Percentiles rank a stretch among this genome's conserved stretches.
Conservation (phyloP, 352 stramenopile genomes). For the Pythium rhizo-oryzae region DNA sequence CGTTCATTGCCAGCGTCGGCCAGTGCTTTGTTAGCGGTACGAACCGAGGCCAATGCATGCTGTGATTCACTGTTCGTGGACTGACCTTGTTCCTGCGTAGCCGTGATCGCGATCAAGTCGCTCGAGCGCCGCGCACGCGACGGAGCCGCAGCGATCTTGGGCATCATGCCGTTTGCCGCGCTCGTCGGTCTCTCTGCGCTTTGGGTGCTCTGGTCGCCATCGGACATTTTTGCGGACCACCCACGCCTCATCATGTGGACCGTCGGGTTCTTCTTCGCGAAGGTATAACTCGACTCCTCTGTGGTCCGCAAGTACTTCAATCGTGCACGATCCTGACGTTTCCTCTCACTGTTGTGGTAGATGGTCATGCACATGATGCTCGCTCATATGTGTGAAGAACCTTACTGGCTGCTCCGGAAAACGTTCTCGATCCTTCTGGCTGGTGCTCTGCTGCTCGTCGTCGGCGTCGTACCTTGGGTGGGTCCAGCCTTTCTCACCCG, state of each 20-base stretch:
- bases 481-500: conserved; percentile 14
- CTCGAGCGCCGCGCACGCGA: conserved; percentile 64
- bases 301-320: background rate
- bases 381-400: conserved; percentile 85
- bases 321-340: background rate
- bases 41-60: background rate
- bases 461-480: conserved; percentile 76
- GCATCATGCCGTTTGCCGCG: conserved; percentile 65
- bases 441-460: conserved; percentile 66
- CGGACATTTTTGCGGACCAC: conserved; percentile 81
- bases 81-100: conserved; percentile 28
- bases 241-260: conserved; percentile 87
- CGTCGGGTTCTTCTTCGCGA: conserved; percentile 78
- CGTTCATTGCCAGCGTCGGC: conserved; percentile 57
- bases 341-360: conserved; percentile 27
- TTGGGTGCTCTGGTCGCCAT: conserved; percentile 80
- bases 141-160: conserved; percentile 59
- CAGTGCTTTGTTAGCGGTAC: conserved; percentile 79
- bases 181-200: conserved; percentile 72
- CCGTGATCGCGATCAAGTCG: conserved; percentile 64
- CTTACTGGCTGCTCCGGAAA: conserved; percentile 86
- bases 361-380: conserved; percentile 93
- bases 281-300: conserved; percentile 40
- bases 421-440: conserved; percentile 71
- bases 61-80: background rate